A percentile compares a stretch with the other conserved stretches of the same genome.
These are phyloP conservation scores for Candida gigantensis DNA, from an alignment of 1,139 yeast genomes.

Conservation along the genomic window DNA sequence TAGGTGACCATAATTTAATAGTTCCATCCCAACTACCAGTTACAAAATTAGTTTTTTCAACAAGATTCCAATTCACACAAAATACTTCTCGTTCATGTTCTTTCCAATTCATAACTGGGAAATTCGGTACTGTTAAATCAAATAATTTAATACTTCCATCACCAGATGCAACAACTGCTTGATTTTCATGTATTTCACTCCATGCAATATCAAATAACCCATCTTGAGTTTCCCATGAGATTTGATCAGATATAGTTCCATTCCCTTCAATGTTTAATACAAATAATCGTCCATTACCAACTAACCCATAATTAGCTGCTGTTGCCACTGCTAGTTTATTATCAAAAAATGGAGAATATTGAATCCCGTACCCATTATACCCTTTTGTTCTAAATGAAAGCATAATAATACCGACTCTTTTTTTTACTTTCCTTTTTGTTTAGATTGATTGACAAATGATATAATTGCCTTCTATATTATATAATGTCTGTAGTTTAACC, in stretches of 20 bases:
- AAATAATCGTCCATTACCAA: conserved; percentile 85
- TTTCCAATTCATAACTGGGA: conserved; percentile 73
- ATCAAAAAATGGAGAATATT: conserved; percentile 90
- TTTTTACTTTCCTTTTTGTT: no score
- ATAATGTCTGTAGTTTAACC: no score
- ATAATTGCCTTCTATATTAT: no score
- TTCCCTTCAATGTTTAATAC: conserved; percentile 65
- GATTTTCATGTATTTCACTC: conserved; percentile 91
- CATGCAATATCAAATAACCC: conserved; percentile 86
- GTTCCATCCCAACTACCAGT: conserved; percentile 93
- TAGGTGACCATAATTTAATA: conserved; percentile 72
- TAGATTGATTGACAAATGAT: no score
- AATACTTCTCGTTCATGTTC: conserved; percentile 91
- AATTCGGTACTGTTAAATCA: conserved; percentile 66
- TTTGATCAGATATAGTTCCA: conserved; percentile 60
- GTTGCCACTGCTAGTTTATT: conserved; percentile 87
- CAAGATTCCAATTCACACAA: conserved; percentile 82
- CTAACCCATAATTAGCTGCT: conserved; percentile 90
- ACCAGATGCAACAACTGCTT: conserved; percentile 78
- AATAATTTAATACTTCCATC: conserved; percentile 86
- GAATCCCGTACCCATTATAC: conserved; percentile 83
- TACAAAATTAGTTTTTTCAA: conserved; percentile 70
- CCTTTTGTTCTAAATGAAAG: conserved; percentile 75
- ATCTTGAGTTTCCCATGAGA: conserved; percentile 86
- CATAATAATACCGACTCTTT: conserved; percentile 42